Percentiles rank a stretch among this genome's conserved stretches.
Evolutionary conservation across 2,329 filamentous ascomycete genomes (phyloP).

Genomic region (Lachnellula subtilissima): DNA sequence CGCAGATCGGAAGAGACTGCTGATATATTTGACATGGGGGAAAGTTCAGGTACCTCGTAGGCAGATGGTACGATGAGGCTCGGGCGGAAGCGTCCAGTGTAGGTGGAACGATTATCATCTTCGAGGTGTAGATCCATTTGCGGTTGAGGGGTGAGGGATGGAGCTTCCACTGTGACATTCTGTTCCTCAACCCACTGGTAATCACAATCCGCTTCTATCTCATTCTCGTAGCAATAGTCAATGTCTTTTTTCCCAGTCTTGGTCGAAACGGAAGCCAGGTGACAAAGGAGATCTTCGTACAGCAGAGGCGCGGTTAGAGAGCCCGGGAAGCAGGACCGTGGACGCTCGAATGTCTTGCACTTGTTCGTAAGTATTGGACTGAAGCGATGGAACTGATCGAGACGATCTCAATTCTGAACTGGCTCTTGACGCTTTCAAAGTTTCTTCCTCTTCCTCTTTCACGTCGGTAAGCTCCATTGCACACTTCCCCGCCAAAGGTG

Average conservation of each 20-base stretch:
- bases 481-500: constrained; percentile 20
- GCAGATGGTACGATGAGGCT: constrained; percentile 27
- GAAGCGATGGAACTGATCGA: constrained; percentile 30
- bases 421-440: constrained; percentile 18
- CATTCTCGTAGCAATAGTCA: constrained; percentile 67
- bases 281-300: constrained; percentile 11
- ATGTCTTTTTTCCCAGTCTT: constrained; percentile 65
- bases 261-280: constrained; percentile 15
- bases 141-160: constrained; percentile 7
- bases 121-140: constrained; percentile 23
- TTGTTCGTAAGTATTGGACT: constrained; percentile 39
- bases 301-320: constrained; percentile 1
- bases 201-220: constrained; percentile 61
- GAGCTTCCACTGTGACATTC: constrained; percentile 26
- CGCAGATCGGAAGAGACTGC: constrained; percentile 22
- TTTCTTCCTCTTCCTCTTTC: constrained; percentile 57
- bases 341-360: constrained; percentile 14
- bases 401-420: constrained; percentile 27
- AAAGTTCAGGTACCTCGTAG: constrained; percentile 29
- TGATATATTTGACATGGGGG: constrained; percentile 27
- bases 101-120: constrained; percentile 19
- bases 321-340: constrained; percentile 15
- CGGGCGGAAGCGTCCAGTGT: constrained; percentile 28
- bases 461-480: constrained; percentile 49
- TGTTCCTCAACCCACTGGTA: constrained; percentile 56